Evolutionary conservation across 352 stramenopile genomes (phyloP).

Genomic region (Phytophthora europaea): DNA sequence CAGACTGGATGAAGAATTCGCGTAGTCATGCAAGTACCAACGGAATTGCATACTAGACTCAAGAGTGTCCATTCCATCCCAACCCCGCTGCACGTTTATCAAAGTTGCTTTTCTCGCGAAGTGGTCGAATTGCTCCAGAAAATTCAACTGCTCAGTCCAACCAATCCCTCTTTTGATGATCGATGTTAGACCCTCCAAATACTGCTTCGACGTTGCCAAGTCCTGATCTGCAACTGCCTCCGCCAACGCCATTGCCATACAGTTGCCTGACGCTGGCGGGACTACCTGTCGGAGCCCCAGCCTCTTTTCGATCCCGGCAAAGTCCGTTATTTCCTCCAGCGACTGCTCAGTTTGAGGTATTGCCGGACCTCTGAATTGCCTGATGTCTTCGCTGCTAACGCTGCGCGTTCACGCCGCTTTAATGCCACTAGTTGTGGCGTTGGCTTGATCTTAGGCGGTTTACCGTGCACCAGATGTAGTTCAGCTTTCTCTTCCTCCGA

Average conservation of each 20-base stretch:
- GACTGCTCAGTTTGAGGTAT: too few relatives aligned
- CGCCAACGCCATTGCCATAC: slow-evolving; percentile 17
- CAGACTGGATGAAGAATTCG: not conserved
- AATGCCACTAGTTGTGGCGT: too few relatives aligned
- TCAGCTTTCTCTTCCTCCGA: too few relatives aligned
- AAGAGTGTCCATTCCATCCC: not conserved
- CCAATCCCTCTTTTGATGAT: slow-evolving; percentile 4
- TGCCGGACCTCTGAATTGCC: too few relatives aligned
- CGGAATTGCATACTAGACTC: slow-evolving; percentile 16
- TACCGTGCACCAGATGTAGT: too few relatives aligned
- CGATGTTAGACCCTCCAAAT: not conserved
- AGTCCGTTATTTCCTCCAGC: too few relatives aligned
- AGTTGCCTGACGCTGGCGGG: slow-evolving; percentile 4
- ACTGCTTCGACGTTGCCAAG: not conserved
- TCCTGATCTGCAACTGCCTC: slow-evolving; percentile 6
- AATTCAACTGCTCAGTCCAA: not conserved
- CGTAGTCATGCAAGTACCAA: slow-evolving; percentile 21
- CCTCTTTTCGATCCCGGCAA: too few relatives aligned
- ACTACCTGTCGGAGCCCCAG: not conserved
- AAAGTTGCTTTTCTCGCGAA: not conserved
- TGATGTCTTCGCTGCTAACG: too few relatives aligned
- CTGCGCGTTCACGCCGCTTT: too few relatives aligned
- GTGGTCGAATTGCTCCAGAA: slow-evolving; percentile 9
- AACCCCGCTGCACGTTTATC: slow-evolving; percentile 1
- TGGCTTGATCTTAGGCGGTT: too few relatives aligned